Evolutionary conservation across 108 stramenopile genomes (phyloP).

Genomic region (Nitzschia inconspicua): DNA sequence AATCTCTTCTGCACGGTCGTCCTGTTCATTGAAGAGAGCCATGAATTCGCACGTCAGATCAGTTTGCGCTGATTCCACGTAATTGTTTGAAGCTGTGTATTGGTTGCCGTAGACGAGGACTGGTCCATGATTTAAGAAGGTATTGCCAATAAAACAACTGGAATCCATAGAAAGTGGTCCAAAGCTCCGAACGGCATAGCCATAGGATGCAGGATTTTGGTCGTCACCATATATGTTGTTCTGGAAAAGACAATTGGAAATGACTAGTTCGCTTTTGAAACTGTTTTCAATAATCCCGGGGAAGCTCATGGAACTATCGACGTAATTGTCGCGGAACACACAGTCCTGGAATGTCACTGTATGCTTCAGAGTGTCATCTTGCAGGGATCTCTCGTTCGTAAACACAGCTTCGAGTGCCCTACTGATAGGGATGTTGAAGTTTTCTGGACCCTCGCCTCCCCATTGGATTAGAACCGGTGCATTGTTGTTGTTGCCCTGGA

Average conservation of each 20-base stretch:
- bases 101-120: constrained; percentile 13
- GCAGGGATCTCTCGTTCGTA: background rate
- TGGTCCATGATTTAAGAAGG: constrained; percentile 14
- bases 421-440: background rate
- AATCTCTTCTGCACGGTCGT: constrained; percentile 7
- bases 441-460: constrained; percentile 3
- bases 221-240: constrained; percentile 17
- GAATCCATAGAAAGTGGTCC: constrained; percentile 21
- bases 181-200: constrained; percentile 30
- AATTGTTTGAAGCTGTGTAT: constrained; percentile 9
- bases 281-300: constrained; percentile 33
- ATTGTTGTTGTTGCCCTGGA: constrained; percentile 15
- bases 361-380: constrained; percentile 1
- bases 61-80: constrained; percentile 10
- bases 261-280: constrained; percentile 17
- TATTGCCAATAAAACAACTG: constrained; percentile 27
- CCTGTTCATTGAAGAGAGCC: constrained; percentile 14
- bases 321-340: constrained; percentile 24
- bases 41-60: constrained; percentile 13
- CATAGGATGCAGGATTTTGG: constrained; percentile 15
- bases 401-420: too few relatives aligned
- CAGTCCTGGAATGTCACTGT: constrained; percentile 20
- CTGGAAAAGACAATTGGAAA: constrained; percentile 22
- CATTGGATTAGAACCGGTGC: constrained; percentile 30
- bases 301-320: constrained; percentile 1